A percentile compares a stretch with the other conserved stretches of the same genome.
Conservation (phyloP, 768 basidiomycete genomes). For the Lentinus tigrinus region DNA sequence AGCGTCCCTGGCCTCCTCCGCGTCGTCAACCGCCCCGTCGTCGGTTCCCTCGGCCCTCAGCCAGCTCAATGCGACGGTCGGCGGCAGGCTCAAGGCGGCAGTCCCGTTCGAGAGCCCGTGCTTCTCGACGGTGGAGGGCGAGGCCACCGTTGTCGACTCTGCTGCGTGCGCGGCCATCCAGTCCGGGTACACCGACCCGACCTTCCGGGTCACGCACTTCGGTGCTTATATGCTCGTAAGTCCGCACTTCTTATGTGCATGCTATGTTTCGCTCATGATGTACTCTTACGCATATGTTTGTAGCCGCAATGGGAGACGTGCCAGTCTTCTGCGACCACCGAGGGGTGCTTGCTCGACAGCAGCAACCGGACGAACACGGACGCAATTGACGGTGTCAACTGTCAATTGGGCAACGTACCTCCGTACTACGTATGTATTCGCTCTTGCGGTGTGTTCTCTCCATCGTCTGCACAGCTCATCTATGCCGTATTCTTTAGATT, state of each 20-base stretch:
- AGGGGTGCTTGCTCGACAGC: constrained; percentile 49
- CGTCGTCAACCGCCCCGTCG: neutral
- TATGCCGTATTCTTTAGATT: constrained; percentile 22
- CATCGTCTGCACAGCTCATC: neutral
- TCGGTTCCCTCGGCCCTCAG: neutral
- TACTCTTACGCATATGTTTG: too few relatives aligned
- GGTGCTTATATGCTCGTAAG: constrained; percentile 28
- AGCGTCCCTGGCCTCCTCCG: too few relatives aligned
- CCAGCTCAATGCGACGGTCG: constrained; percentile 28
- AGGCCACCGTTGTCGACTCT: constrained; percentile 11
- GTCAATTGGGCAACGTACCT: constrained; percentile 27
- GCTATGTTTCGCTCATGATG: too few relatives aligned
- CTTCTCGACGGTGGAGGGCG: constrained; percentile 31
- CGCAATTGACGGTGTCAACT: constrained; percentile 20
- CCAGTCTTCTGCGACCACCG: constrained; percentile 36
- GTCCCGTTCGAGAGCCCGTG: constrained; percentile 33
- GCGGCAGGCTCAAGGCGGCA: constrained; percentile 28
- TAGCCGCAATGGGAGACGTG: constrained; percentile 58
- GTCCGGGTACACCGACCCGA: constrained; percentile 26
- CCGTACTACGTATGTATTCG: constrained; percentile 24
- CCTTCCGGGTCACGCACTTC: constrained; percentile 26
- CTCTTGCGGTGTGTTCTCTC: neutral
- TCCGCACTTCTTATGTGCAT: neutral
- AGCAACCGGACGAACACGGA: constrained; percentile 21
- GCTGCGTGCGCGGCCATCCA: constrained; percentile 30